Base-by-base conservation (phyloP, 192 early-diverging fungal species). In the Entomortierella chlamydospora region DNA sequence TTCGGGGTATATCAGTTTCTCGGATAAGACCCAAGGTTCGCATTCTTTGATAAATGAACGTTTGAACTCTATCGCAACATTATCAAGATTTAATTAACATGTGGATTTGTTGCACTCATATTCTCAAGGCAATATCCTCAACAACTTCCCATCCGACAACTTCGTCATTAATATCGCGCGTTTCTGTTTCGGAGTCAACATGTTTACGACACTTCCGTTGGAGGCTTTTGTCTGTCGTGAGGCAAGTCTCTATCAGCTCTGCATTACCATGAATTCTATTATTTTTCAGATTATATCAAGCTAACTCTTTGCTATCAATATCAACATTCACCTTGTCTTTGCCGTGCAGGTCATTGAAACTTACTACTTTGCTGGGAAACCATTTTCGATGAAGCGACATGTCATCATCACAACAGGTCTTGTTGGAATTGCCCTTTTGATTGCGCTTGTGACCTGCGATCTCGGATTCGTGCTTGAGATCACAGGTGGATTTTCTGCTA, bases 181-280 rank as follows among this genome's bases (percentile, higher is more conserved):
- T 12, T 85, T 95, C 51, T 88, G 88, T 31, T 97, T 98, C 81
- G 96, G 92, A 5, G 85, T 96, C 29, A 97, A 98, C 86, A 98
- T 98, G 96, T 96, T 98, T 58, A 91, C 96, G 9, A 97, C 96
- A 28, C 89, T 95, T 47, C 96, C 96, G 4, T 85, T 96, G 77
- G 96, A 98, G 63, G 87, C 90, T 8, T 94, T 98, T 83, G 95
- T 98, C 33, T 94, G 93, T 56, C 89, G 95, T 37, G 94, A 95
- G 83, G 93, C 90, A 79, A 72, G 49, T 50, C 6, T 7, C 2
- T 30, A 39, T 34, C 20, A 23, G 10, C 20, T 1, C 42, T 13
- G 28, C 37, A 50, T 15, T 10, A 50, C 4, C n/a, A 11, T 57
- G 9, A 33, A 29, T 29, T 57, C 4, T 37, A 37, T 37, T 37